phyloP scores from a whole-genome alignment of 805 yeast genomes.

The Myxozyma udenii region DNA sequence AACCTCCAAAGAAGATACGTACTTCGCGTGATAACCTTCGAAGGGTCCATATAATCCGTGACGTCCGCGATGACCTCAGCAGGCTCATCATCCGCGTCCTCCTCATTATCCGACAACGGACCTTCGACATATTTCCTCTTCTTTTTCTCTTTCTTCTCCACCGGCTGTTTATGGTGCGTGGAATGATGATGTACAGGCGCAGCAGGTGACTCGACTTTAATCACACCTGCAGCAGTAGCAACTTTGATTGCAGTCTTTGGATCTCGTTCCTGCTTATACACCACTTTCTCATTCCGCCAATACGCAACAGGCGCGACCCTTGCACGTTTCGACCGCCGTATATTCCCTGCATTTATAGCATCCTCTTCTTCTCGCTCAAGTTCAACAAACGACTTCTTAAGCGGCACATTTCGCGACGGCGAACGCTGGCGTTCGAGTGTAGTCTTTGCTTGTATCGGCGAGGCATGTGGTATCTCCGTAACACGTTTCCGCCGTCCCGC shows the following conservation, averaged over 20 bases:
- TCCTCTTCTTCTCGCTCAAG: conserved; percentile 5
- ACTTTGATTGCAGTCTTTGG: conserved; percentile 24
- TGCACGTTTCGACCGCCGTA: conserved; percentile 61
- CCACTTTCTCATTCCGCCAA: conserved; percentile 79
- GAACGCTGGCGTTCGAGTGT: background rate
- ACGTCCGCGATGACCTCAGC: conserved; percentile 21
- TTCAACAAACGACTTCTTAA: background rate
- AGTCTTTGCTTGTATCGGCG: too few relatives aligned
- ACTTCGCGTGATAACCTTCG: conserved; percentile 1
- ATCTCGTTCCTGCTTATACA: conserved; percentile 46
- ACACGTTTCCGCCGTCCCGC: too few relatives aligned
- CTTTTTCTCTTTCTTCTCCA: conserved; percentile 1
- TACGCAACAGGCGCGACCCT: conserved; percentile 70
- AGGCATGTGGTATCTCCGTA: too few relatives aligned
- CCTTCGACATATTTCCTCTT: background rate
- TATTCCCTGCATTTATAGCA: conserved; percentile 2
- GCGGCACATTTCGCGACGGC: background rate
- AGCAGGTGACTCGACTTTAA: conserved; percentile 32
- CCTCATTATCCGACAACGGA: conserved; percentile 6
- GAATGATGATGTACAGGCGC: background rate
- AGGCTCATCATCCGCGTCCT: conserved; percentile 18
- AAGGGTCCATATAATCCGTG: conserved; percentile 5
- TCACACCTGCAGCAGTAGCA: conserved; percentile 35
- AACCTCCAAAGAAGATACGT: background rate
- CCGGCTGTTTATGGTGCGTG: conserved; percentile 44